These are phyloP conservation scores for Stellera chamaejasme DNA, from an alignment of 345 rosid genomes.

Conservation along the genomic window DNA sequence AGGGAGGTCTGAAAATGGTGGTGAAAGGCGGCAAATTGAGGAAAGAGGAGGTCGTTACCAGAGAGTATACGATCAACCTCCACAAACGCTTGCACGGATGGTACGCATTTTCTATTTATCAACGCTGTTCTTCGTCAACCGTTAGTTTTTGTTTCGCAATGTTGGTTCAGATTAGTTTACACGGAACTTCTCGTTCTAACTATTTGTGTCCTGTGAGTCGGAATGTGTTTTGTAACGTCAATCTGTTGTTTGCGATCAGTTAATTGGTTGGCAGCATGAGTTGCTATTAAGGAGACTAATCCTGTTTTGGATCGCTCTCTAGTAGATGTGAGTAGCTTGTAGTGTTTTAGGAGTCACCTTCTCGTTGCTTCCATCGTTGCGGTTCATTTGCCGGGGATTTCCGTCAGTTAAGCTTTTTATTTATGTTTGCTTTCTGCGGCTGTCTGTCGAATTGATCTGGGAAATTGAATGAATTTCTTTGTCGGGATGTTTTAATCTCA, in stretches of 20 bases:
- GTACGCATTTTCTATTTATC: constrained; percentile 14
- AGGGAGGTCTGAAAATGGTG: constrained; percentile 26
- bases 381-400: too few species aligned
- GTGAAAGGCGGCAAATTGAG: constrained; percentile 43
- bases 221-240: background rate
- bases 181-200: background rate
- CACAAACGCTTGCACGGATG: constrained; percentile 67
- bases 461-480: background rate
- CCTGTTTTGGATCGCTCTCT: too few species aligned
- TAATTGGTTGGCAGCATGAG: too few species aligned
- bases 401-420: too few species aligned
- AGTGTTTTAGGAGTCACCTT: too few species aligned
- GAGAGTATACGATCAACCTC: constrained; percentile 63
- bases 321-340: too few species aligned
- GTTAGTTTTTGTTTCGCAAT: background rate
- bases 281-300: too few species aligned
- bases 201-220: background rate
- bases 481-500: constrained; percentile 6
- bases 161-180: background rate
- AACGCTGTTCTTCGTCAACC: background rate
- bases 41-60: constrained; percentile 59
- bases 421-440: too few species aligned
- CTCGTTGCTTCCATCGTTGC: too few species aligned
- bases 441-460: too few species aligned
- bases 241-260: too few species aligned